Evolutionary conservation across 768 basidiomycete genomes (phyloP), one percentile per base, ranked within the genome.

Genomic region (Lactarius vividus): DNA sequence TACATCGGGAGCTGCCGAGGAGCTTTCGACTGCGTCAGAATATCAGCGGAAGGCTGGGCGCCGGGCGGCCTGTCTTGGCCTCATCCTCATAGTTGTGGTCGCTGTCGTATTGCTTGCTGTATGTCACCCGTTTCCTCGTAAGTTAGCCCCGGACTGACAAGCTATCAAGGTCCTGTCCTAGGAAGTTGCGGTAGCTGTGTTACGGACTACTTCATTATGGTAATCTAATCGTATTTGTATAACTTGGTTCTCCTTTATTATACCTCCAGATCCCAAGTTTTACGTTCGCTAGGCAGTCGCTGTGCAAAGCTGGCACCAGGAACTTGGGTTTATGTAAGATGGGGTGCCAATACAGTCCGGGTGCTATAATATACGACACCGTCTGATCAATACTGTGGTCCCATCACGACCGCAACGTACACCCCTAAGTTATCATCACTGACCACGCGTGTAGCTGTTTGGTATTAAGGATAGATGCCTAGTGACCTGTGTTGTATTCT

Each of bases 21-120:
- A 99, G 76, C 82, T 98, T 39, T 86, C 83, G 2, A 91, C 90
- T 18, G 97, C 97, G 4, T 87, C 91, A 62, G 93, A 93, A 23
- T 96, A 97, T 75, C 97, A 99, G 77, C 86, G 94, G 56, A 96
- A 87, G 75, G 97, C 97, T 2, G 96, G 96, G 16, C 83, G 88
- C 31, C 81, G 97, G 26, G 94, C 94, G 64, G 87, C 91, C 0
- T 98, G 95, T 76, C 80, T 99, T 63, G 86, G 96, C 84, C 74
- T 99, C 15, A 85, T 99, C 56, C 80, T 99, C 57, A 85, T 89
- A 33, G 76, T 98, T 63, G 97, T 99, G 2, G 82, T 89, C 16
- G 86, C 85, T n/a, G 79, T 98, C 66, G 96, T 99, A 4, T 81
- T 99, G 37, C 77, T 98, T 29, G 96, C 96, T 71, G 96, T 99